A percentile compares a stretch with the other conserved stretches of the same genome.
phyloP scores from a whole-genome alignment of 257 asterid species.

The Nyctanthes arbortristis region DNA sequence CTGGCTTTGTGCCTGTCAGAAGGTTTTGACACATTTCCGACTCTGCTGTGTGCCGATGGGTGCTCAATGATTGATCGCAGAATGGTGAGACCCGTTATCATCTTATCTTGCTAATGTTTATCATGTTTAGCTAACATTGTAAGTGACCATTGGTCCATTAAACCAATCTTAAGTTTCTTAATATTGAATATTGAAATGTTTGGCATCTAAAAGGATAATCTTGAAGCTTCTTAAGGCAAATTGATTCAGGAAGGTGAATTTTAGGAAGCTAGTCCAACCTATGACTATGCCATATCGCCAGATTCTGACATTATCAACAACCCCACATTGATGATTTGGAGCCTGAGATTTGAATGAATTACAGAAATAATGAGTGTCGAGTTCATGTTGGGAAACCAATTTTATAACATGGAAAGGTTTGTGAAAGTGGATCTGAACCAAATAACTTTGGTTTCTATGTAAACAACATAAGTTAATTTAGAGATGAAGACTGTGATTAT shows the following conservation, averaged over 20 bases:
- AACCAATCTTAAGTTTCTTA: no score
- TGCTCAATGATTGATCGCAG: slow-evolving; percentile 85
- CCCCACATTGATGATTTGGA: neutral
- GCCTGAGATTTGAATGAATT: neutral
- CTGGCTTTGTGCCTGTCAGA: slow-evolving; percentile 64
- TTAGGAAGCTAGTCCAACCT: neutral
- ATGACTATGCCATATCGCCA: neutral
- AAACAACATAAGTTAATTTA: neutral
- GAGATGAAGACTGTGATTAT: neutral
- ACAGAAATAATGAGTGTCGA: no score
- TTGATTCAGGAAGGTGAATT: neutral
- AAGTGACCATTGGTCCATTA: no score
- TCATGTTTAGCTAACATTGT: neutral
- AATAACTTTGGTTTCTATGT: neutral
- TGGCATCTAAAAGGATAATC: neutral
- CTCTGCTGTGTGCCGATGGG: slow-evolving; percentile 80
- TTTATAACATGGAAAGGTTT: neutral
- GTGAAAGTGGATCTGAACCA: neutral
- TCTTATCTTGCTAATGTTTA: slow-evolving; percentile 15
- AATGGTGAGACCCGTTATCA: slow-evolving; percentile 51
- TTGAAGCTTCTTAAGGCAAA: neutral
- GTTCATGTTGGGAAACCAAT: no score
- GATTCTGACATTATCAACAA: neutral
- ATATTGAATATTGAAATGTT: neutral
- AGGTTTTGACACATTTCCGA: slow-evolving; percentile 82